Base-by-base conservation (phyloP, 164 flowering plant genomes). In the Tetrastigma voinierianum region DNA sequence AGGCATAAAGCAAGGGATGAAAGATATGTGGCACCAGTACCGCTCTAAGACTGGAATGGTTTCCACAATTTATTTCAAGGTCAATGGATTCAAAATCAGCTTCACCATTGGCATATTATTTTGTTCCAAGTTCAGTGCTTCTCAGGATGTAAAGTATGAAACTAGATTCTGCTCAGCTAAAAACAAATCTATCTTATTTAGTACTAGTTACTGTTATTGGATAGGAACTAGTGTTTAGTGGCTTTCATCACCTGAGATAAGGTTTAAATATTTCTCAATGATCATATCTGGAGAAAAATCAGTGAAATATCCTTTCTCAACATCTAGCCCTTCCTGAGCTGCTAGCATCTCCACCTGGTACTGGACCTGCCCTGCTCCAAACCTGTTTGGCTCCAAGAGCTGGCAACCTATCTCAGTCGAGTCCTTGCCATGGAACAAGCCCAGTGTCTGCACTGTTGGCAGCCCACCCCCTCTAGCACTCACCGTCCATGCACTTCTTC, bases 381-480 rank as follows among this genome's bases (percentile, higher is more conserved):
- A 65, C 61, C 59, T 74, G 63, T 78, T 84, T 1, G 90, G 91
- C 25, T 89, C 87, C 77, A 91, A 72, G 21, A 89, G 73, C 67
- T 87, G 46, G 76, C 97, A 91, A 2, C 89, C 89, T 51, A 91
- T 82, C 84, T 91, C 94, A 0, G 75, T 83, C 10, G 81, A 68
- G 59, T 80, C 90, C 70, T 85, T 86, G 47, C 82, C 92, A n/a
- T n/a, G 69, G 89, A 52, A 79, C 11, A 89, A 85, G 48, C 82
- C 92, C 70, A 91, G 56, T 1, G 92, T 74, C 62, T 91, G 97
- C 64, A 88, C 94, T 0, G 86, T 77, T 1, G 89, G 88, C 6
- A 90, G 83, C n/a, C 16, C 97, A 90, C 2, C 97, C 97, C 0
- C 92, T 90, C 97, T 73, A 6, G 81, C 91, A 67, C 96, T 88